Percentiles rank a stretch among this genome's conserved stretches.
Evolutionary conservation across 2,329 filamentous ascomycete species (phyloP).

Genomic region (Clarireedia monteithiana): DNA sequence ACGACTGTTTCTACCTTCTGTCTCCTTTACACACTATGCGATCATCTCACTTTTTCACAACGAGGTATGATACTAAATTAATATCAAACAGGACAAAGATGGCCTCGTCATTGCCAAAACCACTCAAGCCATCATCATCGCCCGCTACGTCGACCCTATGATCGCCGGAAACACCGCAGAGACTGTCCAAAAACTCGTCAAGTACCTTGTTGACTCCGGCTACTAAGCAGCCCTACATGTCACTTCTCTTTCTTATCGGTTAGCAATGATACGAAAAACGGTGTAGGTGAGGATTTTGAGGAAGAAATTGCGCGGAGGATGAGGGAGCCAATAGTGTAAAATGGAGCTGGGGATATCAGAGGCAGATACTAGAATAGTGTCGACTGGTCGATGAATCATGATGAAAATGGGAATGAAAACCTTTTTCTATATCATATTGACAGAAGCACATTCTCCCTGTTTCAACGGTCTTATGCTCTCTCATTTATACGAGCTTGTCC

Average conservation of each 20-base stretch:
- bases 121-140: conserved; percentile 78
- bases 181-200: conserved; percentile 75
- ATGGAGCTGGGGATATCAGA: not conserved
- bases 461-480: too few relatives aligned
- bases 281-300: not conserved
- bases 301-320: not conserved
- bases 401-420: too few relatives aligned
- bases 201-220: conserved; percentile 65
- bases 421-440: too few relatives aligned
- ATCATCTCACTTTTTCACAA: too few relatives aligned
- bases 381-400: not conserved
- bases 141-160: conserved; percentile 70
- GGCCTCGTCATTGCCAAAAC: conserved; percentile 83
- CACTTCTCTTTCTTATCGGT: not conserved
- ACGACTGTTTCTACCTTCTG: not conserved
- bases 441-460: too few relatives aligned
- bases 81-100: conserved; percentile 55
- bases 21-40: too few relatives aligned
- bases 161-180: conserved; percentile 69
- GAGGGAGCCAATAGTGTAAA: not conserved
- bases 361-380: conserved; percentile 4
- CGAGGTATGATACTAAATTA: too few relatives aligned
- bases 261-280: not conserved
- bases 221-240: conserved; percentile 48
- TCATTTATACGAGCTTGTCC: not conserved